Base-by-base conservation (phyloP, 768 basidiomycete species). In the Coprinopsis strossmayeri region DNA sequence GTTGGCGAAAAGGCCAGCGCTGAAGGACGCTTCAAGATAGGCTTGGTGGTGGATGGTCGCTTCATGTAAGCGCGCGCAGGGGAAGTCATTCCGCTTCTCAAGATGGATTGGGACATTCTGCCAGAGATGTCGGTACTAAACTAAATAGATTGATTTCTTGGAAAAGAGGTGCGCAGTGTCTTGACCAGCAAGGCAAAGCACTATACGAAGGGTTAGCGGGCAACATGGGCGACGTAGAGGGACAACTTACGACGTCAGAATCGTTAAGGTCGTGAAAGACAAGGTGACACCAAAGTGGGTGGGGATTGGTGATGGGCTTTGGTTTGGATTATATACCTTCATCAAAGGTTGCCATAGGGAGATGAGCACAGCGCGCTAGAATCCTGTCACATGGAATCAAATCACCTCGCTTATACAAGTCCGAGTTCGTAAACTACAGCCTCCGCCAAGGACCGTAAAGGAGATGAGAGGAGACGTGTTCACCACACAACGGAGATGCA, bases 121-220 rank as follows among this genome's bases (percentile, higher is more conserved):
- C 49, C 49, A 50, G 43, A 48, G 47, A 51, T 61, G 57, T 63
- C 57, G 46, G 51, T 52, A 38, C 18, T 32, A 30, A 39, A 37
- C 50, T 39, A 48, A 45, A 43, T 28, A 51, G 48, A 44, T 46
- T 46, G 43, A 45, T 47, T 56, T 48, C 20, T 40, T 50, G 49
- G 64, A 52, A 54, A 17, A 60, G 60, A 61, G 59, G 59, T 59
- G 59, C 67, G 65, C 64, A 62, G 64, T 67, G 67, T 67, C 70
- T 72, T 71, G 70, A 61, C 70, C 70, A 72, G 70, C 70, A 74
- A 70, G 69, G 59, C 68, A 68, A 59, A 65, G 64, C 62, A 56
- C 60, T 57, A 54, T 55, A 42, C 24, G n/a, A 48, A 32, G 5
- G 43, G 25, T 5, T 4, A 9, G 46, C 26, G 25, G 10, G 9